phyloP scores from a whole-genome alignment of 352 stramenopile species.

The Globisporangium paroecandrum region DNA sequence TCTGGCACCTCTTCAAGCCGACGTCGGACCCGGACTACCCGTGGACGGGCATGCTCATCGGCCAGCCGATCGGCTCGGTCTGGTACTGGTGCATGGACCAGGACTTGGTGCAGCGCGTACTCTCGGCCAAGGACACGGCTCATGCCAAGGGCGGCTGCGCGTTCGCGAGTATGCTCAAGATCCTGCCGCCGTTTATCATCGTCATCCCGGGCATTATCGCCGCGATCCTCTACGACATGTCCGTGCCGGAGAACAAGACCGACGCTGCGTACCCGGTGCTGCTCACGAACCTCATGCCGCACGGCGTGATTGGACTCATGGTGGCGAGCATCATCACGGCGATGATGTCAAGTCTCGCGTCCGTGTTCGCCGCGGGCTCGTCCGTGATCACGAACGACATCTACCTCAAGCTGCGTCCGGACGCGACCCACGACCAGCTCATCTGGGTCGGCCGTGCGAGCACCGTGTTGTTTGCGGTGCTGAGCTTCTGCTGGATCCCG shows the following conservation, averaged over 20 bases:
- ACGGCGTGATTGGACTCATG: slow-evolving; percentile 61
- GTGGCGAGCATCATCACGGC: slow-evolving; percentile 67
- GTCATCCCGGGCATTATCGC: slow-evolving; percentile 64
- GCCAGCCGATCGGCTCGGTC: slow-evolving; percentile 52
- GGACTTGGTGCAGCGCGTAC: slow-evolving; percentile 58
- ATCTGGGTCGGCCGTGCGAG: slow-evolving; percentile 54
- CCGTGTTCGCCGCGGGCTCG: slow-evolving; percentile 56
- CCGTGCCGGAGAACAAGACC: slow-evolving; percentile 40
- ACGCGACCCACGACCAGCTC: slow-evolving; percentile 56
- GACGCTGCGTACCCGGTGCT: slow-evolving; percentile 64
- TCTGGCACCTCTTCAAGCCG: slow-evolving; percentile 55
- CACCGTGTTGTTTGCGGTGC: slow-evolving; percentile 42
- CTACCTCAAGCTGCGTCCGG: slow-evolving; percentile 46
- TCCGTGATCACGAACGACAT: slow-evolving; percentile 68
- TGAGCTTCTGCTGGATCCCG: slow-evolving; percentile 65
- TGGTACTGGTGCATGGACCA: slow-evolving; percentile 82
- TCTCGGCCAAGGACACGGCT: slow-evolving; percentile 65
- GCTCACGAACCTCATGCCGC: slow-evolving; percentile 65
- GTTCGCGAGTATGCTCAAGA: slow-evolving; percentile 58
- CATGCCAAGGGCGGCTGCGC: slow-evolving; percentile 54
- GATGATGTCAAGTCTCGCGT: slow-evolving; percentile 71
- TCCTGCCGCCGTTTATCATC: slow-evolving; percentile 66
- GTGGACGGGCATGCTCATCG: slow-evolving; percentile 70
- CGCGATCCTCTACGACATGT: slow-evolving; percentile 59
- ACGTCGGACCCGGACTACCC: slow-evolving; percentile 54